A percentile compares a stretch with the other conserved stretches of the same genome.
Evolutionary conservation across 169 alveolate species (phyloP).

Genomic region (Neospora caninum): DNA sequence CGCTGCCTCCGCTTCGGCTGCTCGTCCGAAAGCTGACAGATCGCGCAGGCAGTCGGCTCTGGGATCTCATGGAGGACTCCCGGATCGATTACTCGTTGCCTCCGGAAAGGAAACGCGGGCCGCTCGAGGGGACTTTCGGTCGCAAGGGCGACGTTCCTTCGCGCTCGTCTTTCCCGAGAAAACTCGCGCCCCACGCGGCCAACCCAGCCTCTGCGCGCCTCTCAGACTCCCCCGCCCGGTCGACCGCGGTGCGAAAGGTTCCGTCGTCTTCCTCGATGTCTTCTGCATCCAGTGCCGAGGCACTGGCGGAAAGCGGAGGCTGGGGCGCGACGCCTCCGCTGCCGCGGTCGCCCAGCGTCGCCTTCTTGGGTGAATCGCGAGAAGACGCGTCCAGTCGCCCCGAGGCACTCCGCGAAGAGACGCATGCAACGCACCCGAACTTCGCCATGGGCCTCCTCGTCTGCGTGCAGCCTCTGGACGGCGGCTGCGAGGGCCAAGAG

Average conservation of each 20-base stretch:
- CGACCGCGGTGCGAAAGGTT: too few species aligned
- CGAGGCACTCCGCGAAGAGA: too few species aligned
- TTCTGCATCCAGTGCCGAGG: background rate
- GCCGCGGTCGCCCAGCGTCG: background rate
- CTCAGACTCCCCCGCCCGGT: too few species aligned
- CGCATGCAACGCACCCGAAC: too few species aligned
- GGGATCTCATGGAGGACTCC: background rate
- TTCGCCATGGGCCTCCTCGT: constrained; percentile 14
- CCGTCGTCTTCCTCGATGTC: too few species aligned
- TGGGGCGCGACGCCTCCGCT: background rate
- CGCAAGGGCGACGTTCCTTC: background rate
- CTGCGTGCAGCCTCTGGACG: constrained; percentile 8
- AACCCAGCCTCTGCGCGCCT: too few species aligned
- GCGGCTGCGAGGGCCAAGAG: background rate
- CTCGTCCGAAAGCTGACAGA: background rate
- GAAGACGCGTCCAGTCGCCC: too few species aligned
- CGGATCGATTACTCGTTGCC: constrained; percentile 11
- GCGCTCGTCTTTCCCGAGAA: background rate
- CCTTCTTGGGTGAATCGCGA: background rate
- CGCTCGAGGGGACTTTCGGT: background rate
- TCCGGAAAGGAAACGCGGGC: background rate
- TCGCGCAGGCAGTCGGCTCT: constrained; percentile 8
- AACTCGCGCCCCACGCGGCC: too few species aligned
- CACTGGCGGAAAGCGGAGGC: too few species aligned
- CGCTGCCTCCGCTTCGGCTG: constrained; percentile 19